Base-by-base conservation (phyloP, 2,329 filamentous ascomycete species). In the Hypoxylon sp. region DNA sequence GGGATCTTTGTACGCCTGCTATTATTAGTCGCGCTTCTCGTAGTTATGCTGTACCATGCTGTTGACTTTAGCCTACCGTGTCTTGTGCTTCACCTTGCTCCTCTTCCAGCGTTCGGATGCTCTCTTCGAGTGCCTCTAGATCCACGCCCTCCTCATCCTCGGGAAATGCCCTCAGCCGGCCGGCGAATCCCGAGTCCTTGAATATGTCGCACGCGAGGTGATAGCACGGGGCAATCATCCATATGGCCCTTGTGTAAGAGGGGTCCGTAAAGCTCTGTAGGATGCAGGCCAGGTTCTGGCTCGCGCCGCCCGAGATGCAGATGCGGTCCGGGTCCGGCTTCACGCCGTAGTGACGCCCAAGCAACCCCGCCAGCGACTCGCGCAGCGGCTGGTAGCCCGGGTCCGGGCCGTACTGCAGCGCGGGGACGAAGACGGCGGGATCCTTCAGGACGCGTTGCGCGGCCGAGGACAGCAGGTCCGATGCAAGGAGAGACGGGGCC, bases 211-310 rank as follows among this genome's bases (percentile, higher is more conserved):
- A 88, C 0, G 83, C 85, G 11, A 89, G 76, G 72, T 87, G 85
- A 69, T 90, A 90, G 1, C 82, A 84, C 2, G 88, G 88, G 27
- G 83, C 82, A 1, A 89, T 83, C 73, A 89, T 81, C 81, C 84
- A 90, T 17, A 90, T 76, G 67, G 81, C 79, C 18, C 82, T 77
- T 8, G 88, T 90, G 68, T 83, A 87, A 2, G 77, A 68, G 0
- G 86, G 83, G 68, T 90, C 88, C 0, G 87, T 84, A 67, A 87
- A 90, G 11, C 84, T 84, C 63, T 83, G 81, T 20, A 90, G 75
- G 9, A 90, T 75, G 59, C 80, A 84, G 0, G 83, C 85, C 4
- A 91, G 75, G 64, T 85, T 88, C 70, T 88, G 85, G 23, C 83
- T 87, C 1, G 88, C 88, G 10, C 88, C 88, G 33, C 85, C 86